Evolutionary conservation across 73 alveolate genomes (phyloP), one percentile per base, ranked within the genome.

Genomic region (Breviolum minutum): DNA sequence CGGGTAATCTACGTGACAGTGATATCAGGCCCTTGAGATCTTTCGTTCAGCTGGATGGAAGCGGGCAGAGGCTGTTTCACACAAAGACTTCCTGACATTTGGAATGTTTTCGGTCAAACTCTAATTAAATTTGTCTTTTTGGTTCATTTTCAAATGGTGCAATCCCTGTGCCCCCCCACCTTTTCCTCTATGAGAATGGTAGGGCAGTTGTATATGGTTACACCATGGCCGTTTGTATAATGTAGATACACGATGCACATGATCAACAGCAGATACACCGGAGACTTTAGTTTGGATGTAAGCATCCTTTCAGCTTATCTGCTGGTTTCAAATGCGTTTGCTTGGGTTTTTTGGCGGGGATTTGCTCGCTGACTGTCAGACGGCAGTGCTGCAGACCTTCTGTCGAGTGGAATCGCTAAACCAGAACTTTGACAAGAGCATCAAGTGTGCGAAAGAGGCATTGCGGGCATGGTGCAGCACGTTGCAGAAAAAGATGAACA

Each of bases 381-480:
- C 97, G 13, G 97, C 97, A 17, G 97, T 91, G 77, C 97, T 91
- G 66, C 97, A 91, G 79, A 91, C 89, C 24, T 80, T 64, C 22
- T 91, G 77, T 22, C 40, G 97, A 91, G 97, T 91, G 79, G 97
- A 91, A 88, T 54, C 97, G 20, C 89, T 71, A 32, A 91, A 91
- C 80, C 88, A 20, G 64, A 91, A 91, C 97, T 91, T 73, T n/a
- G 97, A 91, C 80, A 91, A 91, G 70, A 91, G 97, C 97, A 91
- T 91, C 89, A 54, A 79, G 30, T 48, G 89, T 29, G 82, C 82
- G 27, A 91, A 91, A 13, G 97, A 91, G 97, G 97, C 88, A 24
- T 19, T 14, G 6, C 26, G 60, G 48, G 16, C 63, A 10, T 3
- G 13, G 32, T 30, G 7, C 0, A 17, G 13, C 54, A 40, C 5